Conservation (phyloP, 306 rosid species). For the Lotus japonicus region DNA sequence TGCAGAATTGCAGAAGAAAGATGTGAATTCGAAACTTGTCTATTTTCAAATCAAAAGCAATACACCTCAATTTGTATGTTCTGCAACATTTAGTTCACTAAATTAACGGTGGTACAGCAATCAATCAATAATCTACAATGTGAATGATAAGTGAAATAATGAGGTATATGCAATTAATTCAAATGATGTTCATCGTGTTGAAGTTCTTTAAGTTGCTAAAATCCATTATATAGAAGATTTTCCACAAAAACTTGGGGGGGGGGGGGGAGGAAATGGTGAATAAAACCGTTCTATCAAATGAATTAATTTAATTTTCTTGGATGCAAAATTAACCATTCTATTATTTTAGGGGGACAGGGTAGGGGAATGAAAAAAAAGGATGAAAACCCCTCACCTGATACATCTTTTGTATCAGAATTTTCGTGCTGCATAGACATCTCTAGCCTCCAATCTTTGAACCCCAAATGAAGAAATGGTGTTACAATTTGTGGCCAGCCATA, state of each 20-base stretch:
- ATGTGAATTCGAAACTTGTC: no score
- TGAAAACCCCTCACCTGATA: conserved; percentile 37
- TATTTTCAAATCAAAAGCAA: no score
- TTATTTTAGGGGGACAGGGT: no score
- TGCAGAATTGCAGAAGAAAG: no score
- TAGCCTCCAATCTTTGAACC: conserved; percentile 36
- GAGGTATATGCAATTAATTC: no score
- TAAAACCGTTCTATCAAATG: neutral
- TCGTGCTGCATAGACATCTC: conserved; percentile 43
- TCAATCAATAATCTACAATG: no score
- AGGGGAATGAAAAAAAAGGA: neutral
- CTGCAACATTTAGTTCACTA: no score
- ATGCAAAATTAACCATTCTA: neutral
- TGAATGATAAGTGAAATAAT: no score
- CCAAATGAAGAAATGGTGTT: conserved; percentile 28
- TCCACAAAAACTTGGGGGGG: neutral
- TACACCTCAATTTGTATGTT: no score
- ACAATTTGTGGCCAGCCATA: conserved; percentile 38
- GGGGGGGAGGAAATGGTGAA: neutral
- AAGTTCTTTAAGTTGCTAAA: neutral
- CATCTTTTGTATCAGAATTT: conserved; percentile 31
- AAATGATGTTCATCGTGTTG: neutral
- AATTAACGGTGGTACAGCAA: no score
- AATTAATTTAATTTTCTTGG: neutral
- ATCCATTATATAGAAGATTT: neutral